Conservation (phyloP, 1,139 yeast species). For the Debaryomyces sp. region DNA sequence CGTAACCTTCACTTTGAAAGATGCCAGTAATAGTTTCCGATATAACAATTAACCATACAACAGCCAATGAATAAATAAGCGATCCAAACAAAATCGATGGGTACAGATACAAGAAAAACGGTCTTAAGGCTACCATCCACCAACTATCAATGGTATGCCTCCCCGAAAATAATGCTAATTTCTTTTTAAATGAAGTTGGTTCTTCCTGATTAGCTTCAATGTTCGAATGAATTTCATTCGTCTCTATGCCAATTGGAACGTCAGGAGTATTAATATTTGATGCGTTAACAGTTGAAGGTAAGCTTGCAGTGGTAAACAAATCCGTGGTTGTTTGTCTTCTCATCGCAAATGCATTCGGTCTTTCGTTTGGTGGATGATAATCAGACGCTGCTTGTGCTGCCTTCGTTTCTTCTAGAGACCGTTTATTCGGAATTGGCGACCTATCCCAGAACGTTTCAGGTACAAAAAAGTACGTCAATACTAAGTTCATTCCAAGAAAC, state of each 20-base stretch:
- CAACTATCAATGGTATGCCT: constrained; percentile 52
- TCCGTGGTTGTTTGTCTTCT: constrained; percentile 21
- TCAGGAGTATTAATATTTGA: constrained; percentile 6
- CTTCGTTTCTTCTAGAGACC: constrained; percentile 52
- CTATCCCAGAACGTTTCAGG: constrained; percentile 72
- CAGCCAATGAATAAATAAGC: constrained; percentile 56
- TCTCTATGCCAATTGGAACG: constrained; percentile 25
- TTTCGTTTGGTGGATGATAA: constrained; percentile 29
- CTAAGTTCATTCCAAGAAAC: constrained; percentile 49
- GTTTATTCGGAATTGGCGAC: constrained; percentile 50
- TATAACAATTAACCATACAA: constrained; percentile 65
- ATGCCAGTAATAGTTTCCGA: constrained; percentile 59
- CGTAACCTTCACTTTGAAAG: constrained; percentile 49
- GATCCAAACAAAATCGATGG: constrained; percentile 60
- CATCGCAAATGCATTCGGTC: constrained; percentile 40
- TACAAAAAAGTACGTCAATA: constrained; percentile 54
- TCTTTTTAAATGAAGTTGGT: constrained; percentile 17
- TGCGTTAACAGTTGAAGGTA: constrained; percentile 19
- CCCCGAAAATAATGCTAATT: constrained; percentile 40
- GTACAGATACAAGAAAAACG: constrained; percentile 53
- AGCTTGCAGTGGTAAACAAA: constrained; percentile 22
- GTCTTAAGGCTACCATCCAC: constrained; percentile 62
- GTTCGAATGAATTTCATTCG: neutral
- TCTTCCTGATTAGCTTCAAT: neutral
- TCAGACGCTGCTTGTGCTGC: constrained; percentile 46